Percentiles rank a stretch among this genome's conserved stretches.
Conservation (phyloP, 1,284 basidiomycete species). For the Cryptococcus sp. region DNA sequence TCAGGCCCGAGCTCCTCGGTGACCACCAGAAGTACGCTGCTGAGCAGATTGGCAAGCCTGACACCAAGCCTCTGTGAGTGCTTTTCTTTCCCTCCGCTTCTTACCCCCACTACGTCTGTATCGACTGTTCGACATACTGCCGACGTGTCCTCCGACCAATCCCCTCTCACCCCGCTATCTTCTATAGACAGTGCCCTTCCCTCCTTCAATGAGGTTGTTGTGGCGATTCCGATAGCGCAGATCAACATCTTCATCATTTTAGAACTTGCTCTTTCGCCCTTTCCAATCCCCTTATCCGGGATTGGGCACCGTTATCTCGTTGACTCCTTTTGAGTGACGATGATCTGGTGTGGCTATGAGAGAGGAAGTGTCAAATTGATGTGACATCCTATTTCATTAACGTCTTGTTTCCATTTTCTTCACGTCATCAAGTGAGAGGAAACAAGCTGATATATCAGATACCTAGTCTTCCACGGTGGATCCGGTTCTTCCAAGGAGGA, state of each 20-base stretch:
- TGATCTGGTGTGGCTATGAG: slow-evolving; percentile 30
- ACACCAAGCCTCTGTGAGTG: slow-evolving; percentile 74
- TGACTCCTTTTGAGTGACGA: slow-evolving; percentile 31
- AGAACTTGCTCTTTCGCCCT: slow-evolving; percentile 45
- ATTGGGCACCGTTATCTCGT: slow-evolving; percentile 15
- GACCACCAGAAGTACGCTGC: slow-evolving; percentile 85
- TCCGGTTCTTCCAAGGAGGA: slow-evolving; percentile 97
- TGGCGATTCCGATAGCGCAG: slow-evolving; percentile 46
- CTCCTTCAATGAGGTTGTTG: slow-evolving; percentile 33
- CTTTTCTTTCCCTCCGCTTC: neutral
- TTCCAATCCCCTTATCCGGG: slow-evolving; percentile 12
- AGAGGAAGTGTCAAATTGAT: slow-evolving; percentile 47
- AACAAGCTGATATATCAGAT: slow-evolving; percentile 52
- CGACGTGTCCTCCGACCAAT: neutral
- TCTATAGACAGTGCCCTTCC: slow-evolving; percentile 45
- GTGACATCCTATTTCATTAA: slow-evolving; percentile 22
- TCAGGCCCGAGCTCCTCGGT: slow-evolving; percentile 84
- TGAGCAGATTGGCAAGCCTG: slow-evolving; percentile 60
- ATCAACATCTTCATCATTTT: slow-evolving; percentile 34
- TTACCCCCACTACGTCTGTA: no score
- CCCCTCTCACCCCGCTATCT: slow-evolving; percentile 29
- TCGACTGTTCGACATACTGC: slow-evolving; percentile 1
- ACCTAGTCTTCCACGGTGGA: slow-evolving; percentile 99
- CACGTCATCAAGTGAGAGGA: slow-evolving; percentile 3
- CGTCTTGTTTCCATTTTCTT: neutral